Evolutionary conservation across 306 rosid species (phyloP).

Genomic region (Trichosanthes cucumerina): DNA sequence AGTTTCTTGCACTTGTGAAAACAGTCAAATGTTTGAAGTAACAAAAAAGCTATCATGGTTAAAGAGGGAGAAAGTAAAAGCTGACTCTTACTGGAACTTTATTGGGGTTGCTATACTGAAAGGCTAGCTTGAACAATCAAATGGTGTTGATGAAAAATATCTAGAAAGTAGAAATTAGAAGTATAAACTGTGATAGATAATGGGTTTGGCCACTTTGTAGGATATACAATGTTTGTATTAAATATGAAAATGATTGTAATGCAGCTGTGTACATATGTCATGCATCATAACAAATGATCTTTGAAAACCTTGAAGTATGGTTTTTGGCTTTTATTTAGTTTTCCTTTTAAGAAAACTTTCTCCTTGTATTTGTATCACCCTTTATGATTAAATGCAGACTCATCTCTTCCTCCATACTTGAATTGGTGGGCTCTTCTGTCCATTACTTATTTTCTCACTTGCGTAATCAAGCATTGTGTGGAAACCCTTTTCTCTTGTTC

Average conservation of each 20-base stretch:
- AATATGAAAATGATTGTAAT: not conserved
- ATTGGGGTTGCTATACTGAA: not conserved
- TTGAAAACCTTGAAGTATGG: not conserved
- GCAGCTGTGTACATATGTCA: not conserved
- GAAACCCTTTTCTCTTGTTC: constrained; percentile 36
- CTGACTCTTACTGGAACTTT: not conserved
- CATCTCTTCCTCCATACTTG: not conserved
- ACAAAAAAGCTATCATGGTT: not conserved
- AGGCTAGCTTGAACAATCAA: not conserved
- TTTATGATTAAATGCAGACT: not conserved
- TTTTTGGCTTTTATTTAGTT: not conserved
- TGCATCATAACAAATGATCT: not conserved
- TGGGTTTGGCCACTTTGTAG: not conserved
- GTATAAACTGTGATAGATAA: not conserved
- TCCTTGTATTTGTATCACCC: not conserved
- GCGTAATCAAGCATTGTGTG: constrained; percentile 17
- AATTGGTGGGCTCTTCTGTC: constrained; percentile 5
- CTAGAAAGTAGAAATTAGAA: not conserved
- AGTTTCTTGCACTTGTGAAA: not conserved
- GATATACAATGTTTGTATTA: not conserved
- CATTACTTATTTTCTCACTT: constrained; percentile 3
- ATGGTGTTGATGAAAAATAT: not conserved
- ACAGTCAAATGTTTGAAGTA: not conserved
- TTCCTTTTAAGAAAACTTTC: not conserved
- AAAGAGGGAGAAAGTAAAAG: not conserved